Evolutionary conservation across 495 filamentous ascomycete genomes (phyloP).

Genomic region (Daldinia grandis): DNA sequence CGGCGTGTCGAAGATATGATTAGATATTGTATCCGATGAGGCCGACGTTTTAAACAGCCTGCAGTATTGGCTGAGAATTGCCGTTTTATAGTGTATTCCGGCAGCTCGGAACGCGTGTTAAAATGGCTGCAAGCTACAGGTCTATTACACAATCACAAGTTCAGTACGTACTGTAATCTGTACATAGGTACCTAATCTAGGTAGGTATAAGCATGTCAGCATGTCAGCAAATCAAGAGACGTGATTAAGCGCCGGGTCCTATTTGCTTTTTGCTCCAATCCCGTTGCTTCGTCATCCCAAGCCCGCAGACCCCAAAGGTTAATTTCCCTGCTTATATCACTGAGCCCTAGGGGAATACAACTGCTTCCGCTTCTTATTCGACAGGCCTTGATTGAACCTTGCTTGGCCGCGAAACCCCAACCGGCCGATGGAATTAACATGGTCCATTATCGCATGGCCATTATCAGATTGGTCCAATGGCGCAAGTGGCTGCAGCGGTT

Average conservation of each 20-base stretch:
- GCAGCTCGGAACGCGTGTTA: constrained; percentile 21
- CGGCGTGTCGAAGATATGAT: constrained; percentile 3
- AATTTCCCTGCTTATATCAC: constrained; percentile 28
- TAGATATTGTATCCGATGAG: not conserved
- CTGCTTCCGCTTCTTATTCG: constrained; percentile 22
- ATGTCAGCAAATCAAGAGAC: constrained; percentile 26
- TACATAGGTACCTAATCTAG: not conserved
- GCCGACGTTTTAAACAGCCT: not conserved
- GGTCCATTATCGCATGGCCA: not conserved
- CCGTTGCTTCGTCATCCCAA: constrained; percentile 18
- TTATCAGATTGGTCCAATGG: constrained; percentile 7
- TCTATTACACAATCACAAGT: constrained; percentile 41
- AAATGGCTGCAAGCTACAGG: constrained; percentile 6
- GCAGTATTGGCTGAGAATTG: constrained; percentile 9
- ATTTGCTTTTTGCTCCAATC: constrained; percentile 29
- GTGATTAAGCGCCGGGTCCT: constrained; percentile 34
- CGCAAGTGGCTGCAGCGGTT: constrained; percentile 5
- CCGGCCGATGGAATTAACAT: constrained; percentile 9
- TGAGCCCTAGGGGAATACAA: constrained; percentile 19
- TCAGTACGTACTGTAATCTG: too few species aligned
- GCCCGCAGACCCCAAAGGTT: constrained; percentile 8
- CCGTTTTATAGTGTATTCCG: constrained; percentile 19
- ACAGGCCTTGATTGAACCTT: constrained; percentile 1
- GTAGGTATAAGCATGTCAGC: not conserved
- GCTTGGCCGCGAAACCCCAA: not conserved